Conservation (phyloP, 306 rosid species). For the Lithocarpus polystachyus region DNA sequence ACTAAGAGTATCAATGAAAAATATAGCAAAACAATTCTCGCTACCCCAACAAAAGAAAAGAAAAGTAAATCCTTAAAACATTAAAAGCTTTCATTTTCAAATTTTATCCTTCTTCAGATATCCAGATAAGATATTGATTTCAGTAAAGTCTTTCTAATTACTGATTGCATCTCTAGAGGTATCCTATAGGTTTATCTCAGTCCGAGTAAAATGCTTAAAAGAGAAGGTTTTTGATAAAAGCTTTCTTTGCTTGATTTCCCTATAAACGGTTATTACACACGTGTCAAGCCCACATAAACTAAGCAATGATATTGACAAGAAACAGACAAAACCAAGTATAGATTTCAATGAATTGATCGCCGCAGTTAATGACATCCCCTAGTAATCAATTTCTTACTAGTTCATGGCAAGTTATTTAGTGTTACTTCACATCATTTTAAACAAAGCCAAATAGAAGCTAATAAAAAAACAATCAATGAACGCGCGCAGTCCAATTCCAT, state of each 20-base stretch:
- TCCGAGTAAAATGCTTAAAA: neutral
- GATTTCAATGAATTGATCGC: neutral
- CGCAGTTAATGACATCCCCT: neutral
- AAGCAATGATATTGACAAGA: neutral
- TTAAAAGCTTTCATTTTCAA: neutral
- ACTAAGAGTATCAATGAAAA: neutral
- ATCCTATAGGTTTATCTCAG: neutral
- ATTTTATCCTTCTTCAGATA: neutral
- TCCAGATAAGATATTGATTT: neutral
- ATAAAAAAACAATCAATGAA: neutral
- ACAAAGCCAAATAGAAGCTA: constrained; percentile 3
- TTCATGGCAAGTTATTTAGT: constrained; percentile 1
- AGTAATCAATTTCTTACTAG: neutral
- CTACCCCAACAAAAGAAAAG: neutral
- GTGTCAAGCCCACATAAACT: neutral
- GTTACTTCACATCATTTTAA: neutral
- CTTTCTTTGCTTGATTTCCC: neutral
- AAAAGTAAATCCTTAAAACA: neutral
- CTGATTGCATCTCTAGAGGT: neutral
- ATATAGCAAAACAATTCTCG: neutral
- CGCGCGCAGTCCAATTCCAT: neutral
- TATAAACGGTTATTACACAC: neutral
- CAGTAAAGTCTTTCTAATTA: neutral
- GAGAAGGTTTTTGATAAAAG: neutral
- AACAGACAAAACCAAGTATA: neutral